These are phyloP conservation scores for Hygrophoropsis aurantiaca DNA, from an alignment of 768 basidiomycete genomes.

Conservation along the genomic window DNA sequence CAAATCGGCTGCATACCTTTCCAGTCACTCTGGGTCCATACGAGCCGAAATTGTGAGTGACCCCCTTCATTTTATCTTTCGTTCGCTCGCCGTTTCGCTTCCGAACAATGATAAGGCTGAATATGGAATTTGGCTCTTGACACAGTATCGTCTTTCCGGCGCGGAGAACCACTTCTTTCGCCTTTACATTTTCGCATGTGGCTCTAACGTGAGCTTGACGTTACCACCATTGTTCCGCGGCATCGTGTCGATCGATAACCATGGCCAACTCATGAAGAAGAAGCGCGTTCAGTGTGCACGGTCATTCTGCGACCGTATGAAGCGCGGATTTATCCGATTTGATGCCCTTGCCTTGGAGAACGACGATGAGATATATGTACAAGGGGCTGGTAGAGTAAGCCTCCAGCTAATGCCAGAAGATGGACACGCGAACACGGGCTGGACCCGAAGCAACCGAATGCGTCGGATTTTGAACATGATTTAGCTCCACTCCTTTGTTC, in stretches of 20 bases:
- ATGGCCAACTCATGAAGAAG: constrained; percentile 9
- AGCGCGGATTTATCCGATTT: constrained; percentile 19
- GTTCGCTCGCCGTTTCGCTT: not conserved
- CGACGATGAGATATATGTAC: constrained; percentile 29
- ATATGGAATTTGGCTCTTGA: constrained; percentile 1
- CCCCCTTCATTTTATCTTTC: not conserved
- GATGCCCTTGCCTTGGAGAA: constrained; percentile 16
- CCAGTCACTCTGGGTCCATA: constrained; percentile 25
- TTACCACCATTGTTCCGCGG: constrained; percentile 27
- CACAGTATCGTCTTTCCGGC: constrained; percentile 22
- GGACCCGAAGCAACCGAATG: constrained; percentile 25
- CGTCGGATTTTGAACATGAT: constrained; percentile 22
- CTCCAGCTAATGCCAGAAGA: constrained; percentile 17
- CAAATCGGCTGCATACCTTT: constrained; percentile 32
- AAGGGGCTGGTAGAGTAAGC: constrained; percentile 23
- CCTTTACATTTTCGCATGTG: constrained; percentile 27
- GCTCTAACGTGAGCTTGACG: constrained; percentile 26
- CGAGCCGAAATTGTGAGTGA: constrained; percentile 24
- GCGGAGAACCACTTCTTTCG: constrained; percentile 30
- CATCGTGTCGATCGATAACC: constrained; percentile 21
- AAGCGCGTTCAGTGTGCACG: constrained; percentile 18
- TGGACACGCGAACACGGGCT: constrained; percentile 11
- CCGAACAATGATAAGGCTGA: constrained; percentile 3
- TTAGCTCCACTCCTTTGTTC: constrained; percentile 3
- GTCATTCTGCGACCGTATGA: constrained; percentile 23